Percentiles rank a stretch among this genome's conserved stretches.
Conservation (phyloP, 495 filamentous ascomycete species). For the Letharia lupina region DNA sequence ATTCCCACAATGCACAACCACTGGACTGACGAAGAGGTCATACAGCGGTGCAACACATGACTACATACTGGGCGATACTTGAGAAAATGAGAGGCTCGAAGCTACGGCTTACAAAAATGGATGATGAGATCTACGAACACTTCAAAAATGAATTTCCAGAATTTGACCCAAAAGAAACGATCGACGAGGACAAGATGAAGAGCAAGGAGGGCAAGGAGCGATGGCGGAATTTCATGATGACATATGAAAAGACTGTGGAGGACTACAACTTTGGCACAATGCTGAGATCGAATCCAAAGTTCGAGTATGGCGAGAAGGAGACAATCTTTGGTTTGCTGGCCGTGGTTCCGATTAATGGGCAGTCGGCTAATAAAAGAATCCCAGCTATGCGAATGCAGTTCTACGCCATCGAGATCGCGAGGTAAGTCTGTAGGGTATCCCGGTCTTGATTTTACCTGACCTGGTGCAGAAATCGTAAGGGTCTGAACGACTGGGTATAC, state of each 20-base stretch:
- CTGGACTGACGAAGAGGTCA: conserved; percentile 21
- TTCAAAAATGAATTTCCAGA: conserved; percentile 85
- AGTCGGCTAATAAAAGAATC: neutral
- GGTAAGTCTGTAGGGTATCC: conserved; percentile 38
- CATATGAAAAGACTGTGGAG: conserved; percentile 83
- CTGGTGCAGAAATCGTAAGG: conserved; percentile 60
- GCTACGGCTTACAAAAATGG: conserved; percentile 82
- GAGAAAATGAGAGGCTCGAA: conserved; percentile 78
- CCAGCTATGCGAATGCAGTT: conserved; percentile 82
- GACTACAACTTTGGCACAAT: conserved; percentile 98
- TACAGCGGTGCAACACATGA: conserved; percentile 83
- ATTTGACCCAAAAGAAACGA: conserved; percentile 68
- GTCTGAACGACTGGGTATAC: conserved; percentile 94
- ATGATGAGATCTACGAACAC: conserved; percentile 87
- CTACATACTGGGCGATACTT: conserved; percentile 94
- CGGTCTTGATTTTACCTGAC: conserved; percentile 14
- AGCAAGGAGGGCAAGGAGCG: conserved; percentile 90
- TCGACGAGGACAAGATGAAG: conserved; percentile 95
- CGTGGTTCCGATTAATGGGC: neutral
- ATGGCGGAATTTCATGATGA: conserved; percentile 92
- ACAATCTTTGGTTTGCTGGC: conserved; percentile 72
- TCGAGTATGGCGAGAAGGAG: conserved; percentile 77
- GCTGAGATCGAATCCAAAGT: conserved; percentile 65
- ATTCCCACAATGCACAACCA: conserved; percentile 12
- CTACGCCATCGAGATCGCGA: conserved; percentile 91